Evolutionary conservation across 768 basidiomycete species (phyloP).

Genomic region (Suillus tomentosus): DNA sequence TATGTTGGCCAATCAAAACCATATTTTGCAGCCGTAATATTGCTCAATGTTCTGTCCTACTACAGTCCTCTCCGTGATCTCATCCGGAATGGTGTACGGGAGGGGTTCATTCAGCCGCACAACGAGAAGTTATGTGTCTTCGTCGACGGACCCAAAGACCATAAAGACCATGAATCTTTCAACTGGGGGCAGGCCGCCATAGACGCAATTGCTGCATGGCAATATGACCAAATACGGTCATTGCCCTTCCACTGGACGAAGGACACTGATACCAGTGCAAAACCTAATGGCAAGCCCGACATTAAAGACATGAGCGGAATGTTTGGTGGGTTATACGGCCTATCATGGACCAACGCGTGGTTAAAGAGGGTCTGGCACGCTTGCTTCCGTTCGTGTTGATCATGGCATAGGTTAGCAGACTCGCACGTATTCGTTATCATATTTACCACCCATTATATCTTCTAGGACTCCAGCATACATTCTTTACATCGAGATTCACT

Average conservation of each 20-base stretch:
- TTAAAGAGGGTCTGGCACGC: constrained; percentile 38
- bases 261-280: constrained; percentile 37
- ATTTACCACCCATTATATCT: background rate
- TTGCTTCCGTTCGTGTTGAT: constrained; percentile 26
- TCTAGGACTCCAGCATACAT: background rate
- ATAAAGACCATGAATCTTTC: constrained; percentile 54
- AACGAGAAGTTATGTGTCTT: constrained; percentile 70
- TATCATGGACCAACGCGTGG: constrained; percentile 31
- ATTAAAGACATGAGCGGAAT: constrained; percentile 24
- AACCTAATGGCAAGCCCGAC: constrained; percentile 10
- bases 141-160: constrained; percentile 68
- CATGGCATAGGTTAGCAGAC: constrained; percentile 9
- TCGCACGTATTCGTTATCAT: background rate
- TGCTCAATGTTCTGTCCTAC: constrained; percentile 85
- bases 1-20: background rate
- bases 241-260: constrained; percentile 54
- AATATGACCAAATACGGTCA: constrained; percentile 31
- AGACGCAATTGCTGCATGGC: constrained; percentile 65
- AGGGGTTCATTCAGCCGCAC: constrained; percentile 70
- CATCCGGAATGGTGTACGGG: constrained; percentile 62
- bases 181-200: constrained; percentile 81
- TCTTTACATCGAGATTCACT: background rate
- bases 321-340: constrained; percentile 20
- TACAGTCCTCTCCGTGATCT: constrained; percentile 82
- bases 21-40: constrained; percentile 63